Base-by-base conservation (phyloP, 768 basidiomycete species). In the Phlebiopsis flavidoalba region DNA sequence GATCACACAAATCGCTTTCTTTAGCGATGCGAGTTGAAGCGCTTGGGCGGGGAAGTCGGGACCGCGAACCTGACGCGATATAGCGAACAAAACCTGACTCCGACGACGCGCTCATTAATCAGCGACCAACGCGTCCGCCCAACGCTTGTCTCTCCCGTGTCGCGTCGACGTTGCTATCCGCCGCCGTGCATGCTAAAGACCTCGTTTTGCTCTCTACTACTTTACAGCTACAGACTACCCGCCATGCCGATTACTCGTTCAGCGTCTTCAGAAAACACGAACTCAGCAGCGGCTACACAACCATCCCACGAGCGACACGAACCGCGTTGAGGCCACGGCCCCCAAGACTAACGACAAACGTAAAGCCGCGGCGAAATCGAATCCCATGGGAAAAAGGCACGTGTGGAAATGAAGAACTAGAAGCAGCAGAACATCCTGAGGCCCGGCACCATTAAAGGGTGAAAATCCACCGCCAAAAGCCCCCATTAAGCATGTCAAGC, bases 171-270 rank as follows among this genome's bases (percentile, higher is more conserved):
- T 31, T 31, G 26, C 6, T 6, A 31, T 17, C 10, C 40, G 12
- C 10, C 48, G n/a, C 24, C 1, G 10, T n/a, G 15, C 31, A 53
- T 53, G 52, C 52, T 53, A 3, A 35, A 17, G 33, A 14, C 52
- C 7, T 21, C n/a, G 12, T 4, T 36, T 15, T 35, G 17, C 24
- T 51, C 50, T 26, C 50, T 24, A 24, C 22, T 24, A 10, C 22
- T n/a, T n/a, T 46, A 14, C 48, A 49, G 11, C 19, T 11, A 4
- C 48, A 49, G 19, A 11, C 2, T 3, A 26, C 48, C 5, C 12
- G 19, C 48, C 54, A 55, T 55, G 54, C 54, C n/a, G 5, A 37
- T 24, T 21, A 55, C 54, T 12, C 54, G 54, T n/a, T 55, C 54
- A 8, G 54, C 54, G n/a, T n/a, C 5, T 21, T n/a, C n/a, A n/a